These are phyloP conservation scores for Rhizophagus clarus DNA, from an alignment of 192 early-diverging fungal species.

Conservation along the genomic window DNA sequence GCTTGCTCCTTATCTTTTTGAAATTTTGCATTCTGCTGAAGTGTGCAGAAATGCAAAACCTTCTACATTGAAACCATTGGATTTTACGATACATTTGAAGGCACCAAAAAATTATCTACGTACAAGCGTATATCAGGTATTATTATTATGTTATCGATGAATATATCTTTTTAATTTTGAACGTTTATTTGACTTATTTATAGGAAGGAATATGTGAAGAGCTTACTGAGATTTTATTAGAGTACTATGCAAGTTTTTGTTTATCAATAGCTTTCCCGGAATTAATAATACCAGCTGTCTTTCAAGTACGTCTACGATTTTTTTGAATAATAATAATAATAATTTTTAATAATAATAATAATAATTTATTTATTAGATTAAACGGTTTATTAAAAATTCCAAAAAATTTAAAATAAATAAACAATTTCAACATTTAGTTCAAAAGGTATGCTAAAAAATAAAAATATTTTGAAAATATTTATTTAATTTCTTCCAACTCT, in stretches of 20 bases:
- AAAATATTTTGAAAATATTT: not conserved
- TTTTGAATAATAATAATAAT: not conserved
- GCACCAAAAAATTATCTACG: conserved; percentile 82
- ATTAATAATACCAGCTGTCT: conserved; percentile 81
- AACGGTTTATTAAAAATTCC: conserved; percentile 81
- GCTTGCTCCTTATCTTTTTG: conserved; percentile 79
- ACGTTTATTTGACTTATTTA: not conserved
- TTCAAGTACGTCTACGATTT: conserved; percentile 52
- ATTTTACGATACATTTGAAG: conserved; percentile 78
- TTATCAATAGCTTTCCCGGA: conserved; percentile 94
- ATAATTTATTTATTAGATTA: conserved; percentile 46
- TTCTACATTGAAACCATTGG: conserved; percentile 82
- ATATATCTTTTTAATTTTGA: not conserved
- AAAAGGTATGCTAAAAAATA: conserved; percentile 58
- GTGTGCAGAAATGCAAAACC: conserved; percentile 70
- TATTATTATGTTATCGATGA: not conserved
- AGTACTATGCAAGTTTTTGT: conserved; percentile 73
- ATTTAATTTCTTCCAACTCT: not conserved
- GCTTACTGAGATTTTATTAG: conserved; percentile 69
- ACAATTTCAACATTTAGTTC: conserved; percentile 77
- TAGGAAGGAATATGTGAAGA: conserved; percentile 83
- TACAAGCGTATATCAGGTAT: conserved; percentile 76
- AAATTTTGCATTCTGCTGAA: conserved; percentile 79
- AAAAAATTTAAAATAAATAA: conserved; percentile 80
- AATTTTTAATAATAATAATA: not conserved